A percentile compares a stretch with the other conserved stretches of the same genome.
Conservation (phyloP, 2,329 filamentous ascomycete genomes). For the Penicillium aurantiogriseum region DNA sequence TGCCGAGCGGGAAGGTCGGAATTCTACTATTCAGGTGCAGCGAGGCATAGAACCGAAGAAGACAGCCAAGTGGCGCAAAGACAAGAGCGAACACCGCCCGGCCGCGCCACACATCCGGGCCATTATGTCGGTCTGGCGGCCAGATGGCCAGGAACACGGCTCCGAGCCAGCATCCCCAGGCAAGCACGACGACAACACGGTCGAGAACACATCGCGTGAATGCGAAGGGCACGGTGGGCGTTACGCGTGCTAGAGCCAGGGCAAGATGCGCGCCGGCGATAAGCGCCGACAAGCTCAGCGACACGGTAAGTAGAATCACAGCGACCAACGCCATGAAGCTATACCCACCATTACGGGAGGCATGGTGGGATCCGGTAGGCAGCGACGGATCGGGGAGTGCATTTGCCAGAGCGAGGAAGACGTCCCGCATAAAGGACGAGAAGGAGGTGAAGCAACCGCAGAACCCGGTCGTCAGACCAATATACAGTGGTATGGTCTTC, state of each 20-base stretch:
- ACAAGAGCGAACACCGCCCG: constrained; percentile 72
- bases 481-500: constrained; percentile 84
- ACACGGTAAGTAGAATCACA: constrained; percentile 69
- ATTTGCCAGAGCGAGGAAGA: constrained; percentile 77
- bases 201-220: constrained; percentile 64
- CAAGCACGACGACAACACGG: constrained; percentile 62
- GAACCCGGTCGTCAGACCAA: constrained; percentile 81
- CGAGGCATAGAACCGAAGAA: constrained; percentile 71
- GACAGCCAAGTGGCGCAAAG: constrained; percentile 77
- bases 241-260: constrained; percentile 56
- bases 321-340: constrained; percentile 79
- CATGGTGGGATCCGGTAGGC: constrained; percentile 33
- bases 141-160: constrained; percentile 69
- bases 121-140: constrained; percentile 58
- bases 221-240: constrained; percentile 59
- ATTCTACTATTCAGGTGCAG: constrained; percentile 66
- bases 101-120: constrained; percentile 67
- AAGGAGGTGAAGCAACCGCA: constrained; percentile 90
- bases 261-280: constrained; percentile 74
- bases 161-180: constrained; percentile 73
- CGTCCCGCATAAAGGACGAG: constrained; percentile 78
- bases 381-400: constrained; percentile 58
- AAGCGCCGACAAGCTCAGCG: constrained; percentile 68
- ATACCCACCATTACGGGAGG: constrained; percentile 67
- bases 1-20: constrained; percentile 75